Conservation (phyloP, 352 stramenopile species). For the Hyaloperonospora brassicae region DNA sequence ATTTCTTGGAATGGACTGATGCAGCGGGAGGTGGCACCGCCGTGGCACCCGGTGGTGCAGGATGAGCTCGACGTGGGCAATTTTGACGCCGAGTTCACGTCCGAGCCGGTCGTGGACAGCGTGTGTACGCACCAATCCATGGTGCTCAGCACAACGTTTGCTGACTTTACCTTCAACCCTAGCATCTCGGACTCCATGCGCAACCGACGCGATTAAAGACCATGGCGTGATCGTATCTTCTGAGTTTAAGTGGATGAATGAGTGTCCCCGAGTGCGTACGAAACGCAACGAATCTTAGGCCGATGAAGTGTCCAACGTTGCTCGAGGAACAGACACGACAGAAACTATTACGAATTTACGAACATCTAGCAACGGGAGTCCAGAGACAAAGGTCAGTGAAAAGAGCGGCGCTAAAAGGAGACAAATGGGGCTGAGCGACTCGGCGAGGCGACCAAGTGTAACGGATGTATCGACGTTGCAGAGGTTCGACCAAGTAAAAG, state of each 20-base stretch:
- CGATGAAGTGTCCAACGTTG: no score
- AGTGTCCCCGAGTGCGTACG: no score
- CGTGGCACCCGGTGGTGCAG: constrained; percentile 56
- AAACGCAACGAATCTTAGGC: no score
- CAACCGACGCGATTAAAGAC: constrained; percentile 16
- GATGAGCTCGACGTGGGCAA: constrained; percentile 73
- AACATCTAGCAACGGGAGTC: no score
- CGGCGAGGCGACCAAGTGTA: constrained; percentile 11
- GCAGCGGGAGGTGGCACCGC: constrained; percentile 42
- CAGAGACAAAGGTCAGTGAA: no score
- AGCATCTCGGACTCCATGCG: constrained; percentile 48
- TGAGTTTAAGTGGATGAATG: no score
- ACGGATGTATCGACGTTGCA: constrained; percentile 16
- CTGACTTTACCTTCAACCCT: constrained; percentile 72
- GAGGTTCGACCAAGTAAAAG: constrained; percentile 14
- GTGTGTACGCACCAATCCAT: constrained; percentile 62
- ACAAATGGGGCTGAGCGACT: no score
- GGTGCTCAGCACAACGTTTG: constrained; percentile 51
- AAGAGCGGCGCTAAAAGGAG: no score
- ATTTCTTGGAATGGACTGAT: constrained; percentile 80
- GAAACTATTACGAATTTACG: no score
- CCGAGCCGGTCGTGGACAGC: constrained; percentile 64
- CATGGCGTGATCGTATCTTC: neutral
- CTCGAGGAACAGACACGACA: no score
- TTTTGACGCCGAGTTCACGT: constrained; percentile 72